phyloP scores from a whole-genome alignment of 208 protist species.

The Trypanosoma brucei region DNA sequence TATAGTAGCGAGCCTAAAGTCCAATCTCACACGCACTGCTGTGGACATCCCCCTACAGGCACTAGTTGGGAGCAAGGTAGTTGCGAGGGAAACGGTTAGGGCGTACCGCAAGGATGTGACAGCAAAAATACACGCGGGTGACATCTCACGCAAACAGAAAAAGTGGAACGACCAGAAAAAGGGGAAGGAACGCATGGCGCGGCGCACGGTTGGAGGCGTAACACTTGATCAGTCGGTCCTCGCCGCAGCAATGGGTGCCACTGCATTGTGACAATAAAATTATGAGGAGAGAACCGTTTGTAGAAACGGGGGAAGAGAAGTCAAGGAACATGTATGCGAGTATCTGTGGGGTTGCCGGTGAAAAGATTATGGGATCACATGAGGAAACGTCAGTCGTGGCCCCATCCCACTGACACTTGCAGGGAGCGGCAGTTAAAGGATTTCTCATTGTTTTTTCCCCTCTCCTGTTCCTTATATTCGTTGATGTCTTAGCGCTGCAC shows the following conservation, averaged over 20 bases:
- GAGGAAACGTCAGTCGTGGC: too few species aligned
- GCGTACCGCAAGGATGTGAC: slow-evolving; percentile 94
- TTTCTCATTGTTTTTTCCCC: too few species aligned
- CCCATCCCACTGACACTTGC: too few species aligned
- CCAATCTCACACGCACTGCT: slow-evolving; percentile 82
- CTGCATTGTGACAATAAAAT: slow-evolving; percentile 16
- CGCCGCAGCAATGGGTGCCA: slow-evolving; percentile 83
- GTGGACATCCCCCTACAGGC: slow-evolving; percentile 93
- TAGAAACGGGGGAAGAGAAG: neutral
- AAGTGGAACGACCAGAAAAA: slow-evolving; percentile 96
- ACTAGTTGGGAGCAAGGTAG: slow-evolving; percentile 78
- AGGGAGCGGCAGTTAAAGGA: too few species aligned
- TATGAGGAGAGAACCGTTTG: neutral
- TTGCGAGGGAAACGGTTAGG: slow-evolving; percentile 91
- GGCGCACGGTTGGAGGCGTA: slow-evolving; percentile 87
- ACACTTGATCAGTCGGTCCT: slow-evolving; percentile 92
- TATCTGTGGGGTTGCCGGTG: too few species aligned
- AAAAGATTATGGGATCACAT: too few species aligned
- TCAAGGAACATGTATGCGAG: neutral
- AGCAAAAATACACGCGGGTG: slow-evolving; percentile 93
- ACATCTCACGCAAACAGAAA: slow-evolving; percentile 95
- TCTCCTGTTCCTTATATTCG: too few species aligned
- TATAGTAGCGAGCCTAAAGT: slow-evolving; percentile 82
- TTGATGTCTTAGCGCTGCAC: too few species aligned
- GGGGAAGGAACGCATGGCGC: slow-evolving; percentile 95